Evolutionary conservation across 2,329 filamentous ascomycete species (phyloP).

Genomic region (Macroventuria anomochaeta): DNA sequence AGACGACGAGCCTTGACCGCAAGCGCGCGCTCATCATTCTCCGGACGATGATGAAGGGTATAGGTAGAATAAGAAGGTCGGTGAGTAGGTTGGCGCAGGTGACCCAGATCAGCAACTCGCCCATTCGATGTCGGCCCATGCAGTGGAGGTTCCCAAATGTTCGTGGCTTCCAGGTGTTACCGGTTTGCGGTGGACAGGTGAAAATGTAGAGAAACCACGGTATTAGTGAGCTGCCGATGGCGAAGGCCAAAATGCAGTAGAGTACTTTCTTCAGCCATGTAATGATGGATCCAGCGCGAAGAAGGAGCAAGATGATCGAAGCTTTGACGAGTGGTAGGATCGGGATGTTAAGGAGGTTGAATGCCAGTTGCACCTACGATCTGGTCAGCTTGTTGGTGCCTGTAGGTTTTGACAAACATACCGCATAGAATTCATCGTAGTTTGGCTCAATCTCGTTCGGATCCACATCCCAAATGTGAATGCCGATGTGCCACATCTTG

Average conservation of each 20-base stretch:
- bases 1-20: slow-evolving; percentile 47
- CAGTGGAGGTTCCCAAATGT: slow-evolving; percentile 50
- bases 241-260: slow-evolving; percentile 48
- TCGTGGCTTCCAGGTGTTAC: slow-evolving; percentile 48
- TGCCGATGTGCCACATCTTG: slow-evolving; percentile 48
- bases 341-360: slow-evolving; percentile 50
- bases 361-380: slow-evolving; percentile 42
- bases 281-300: slow-evolving; percentile 49
- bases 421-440: slow-evolving; percentile 46
- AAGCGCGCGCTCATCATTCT: slow-evolving; percentile 51
- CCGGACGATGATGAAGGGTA: slow-evolving; percentile 51
- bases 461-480: slow-evolving; percentile 47
- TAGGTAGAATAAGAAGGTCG: slow-evolving; percentile 50
- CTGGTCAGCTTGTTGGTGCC: slow-evolving; percentile 11
- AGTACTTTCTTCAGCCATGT: slow-evolving; percentile 47
- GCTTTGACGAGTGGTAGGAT: slow-evolving; percentile 52
- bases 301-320: slow-evolving; percentile 49
- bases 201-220: slow-evolving; percentile 50
- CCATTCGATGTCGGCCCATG: slow-evolving; percentile 46
- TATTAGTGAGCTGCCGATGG: slow-evolving; percentile 43
- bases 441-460: slow-evolving; percentile 45
- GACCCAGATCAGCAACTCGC: slow-evolving; percentile 49
- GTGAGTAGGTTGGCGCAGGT: slow-evolving; percentile 52
- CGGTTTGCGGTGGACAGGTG: slow-evolving; percentile 48
- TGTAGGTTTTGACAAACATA: slow-evolving; percentile 19